Conservation (phyloP, 164 flowering plant species). For the Saururus chinensis region DNA sequence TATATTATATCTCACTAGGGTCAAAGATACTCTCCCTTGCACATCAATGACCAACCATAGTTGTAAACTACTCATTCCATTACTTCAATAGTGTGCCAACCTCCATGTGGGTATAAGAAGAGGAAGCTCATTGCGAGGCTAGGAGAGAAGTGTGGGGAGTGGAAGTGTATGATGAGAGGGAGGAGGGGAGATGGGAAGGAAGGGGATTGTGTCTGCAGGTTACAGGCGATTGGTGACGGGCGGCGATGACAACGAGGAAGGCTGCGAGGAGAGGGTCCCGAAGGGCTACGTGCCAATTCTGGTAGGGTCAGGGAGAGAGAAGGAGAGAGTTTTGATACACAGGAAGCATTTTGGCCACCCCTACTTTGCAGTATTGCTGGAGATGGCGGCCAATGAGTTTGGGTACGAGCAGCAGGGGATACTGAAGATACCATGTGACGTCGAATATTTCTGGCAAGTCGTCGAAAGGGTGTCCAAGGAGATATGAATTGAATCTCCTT, state of each 20-base stretch:
- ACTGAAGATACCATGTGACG: constrained; percentile 12
- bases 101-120: neutral
- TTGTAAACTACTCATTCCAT: neutral
- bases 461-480: neutral
- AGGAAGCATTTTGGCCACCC: constrained; percentile 17
- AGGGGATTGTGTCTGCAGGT: neutral
- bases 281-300: constrained; percentile 16
- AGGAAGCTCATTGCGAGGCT: neutral
- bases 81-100: neutral
- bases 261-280: neutral
- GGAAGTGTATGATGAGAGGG: neutral
- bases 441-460: constrained; percentile 6
- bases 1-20: neutral
- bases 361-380: constrained; percentile 9
- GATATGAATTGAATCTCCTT: constrained; percentile 1
- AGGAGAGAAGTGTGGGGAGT: neutral
- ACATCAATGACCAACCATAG: constrained; percentile 1
- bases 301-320: constrained; percentile 12
- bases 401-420: constrained; percentile 14
- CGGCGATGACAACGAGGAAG: neutral
- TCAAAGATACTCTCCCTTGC: constrained; percentile 1
- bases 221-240: neutral
- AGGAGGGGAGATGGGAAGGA: constrained; percentile 4
- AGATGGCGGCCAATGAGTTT: constrained; percentile 15
- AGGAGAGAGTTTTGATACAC: constrained; percentile 16